Percentiles rank a stretch among this genome's conserved stretches.
Evolutionary conservation across 2,329 filamentous ascomycete genomes (phyloP).

Genomic region (Scedosporium aurantiacum): DNA sequence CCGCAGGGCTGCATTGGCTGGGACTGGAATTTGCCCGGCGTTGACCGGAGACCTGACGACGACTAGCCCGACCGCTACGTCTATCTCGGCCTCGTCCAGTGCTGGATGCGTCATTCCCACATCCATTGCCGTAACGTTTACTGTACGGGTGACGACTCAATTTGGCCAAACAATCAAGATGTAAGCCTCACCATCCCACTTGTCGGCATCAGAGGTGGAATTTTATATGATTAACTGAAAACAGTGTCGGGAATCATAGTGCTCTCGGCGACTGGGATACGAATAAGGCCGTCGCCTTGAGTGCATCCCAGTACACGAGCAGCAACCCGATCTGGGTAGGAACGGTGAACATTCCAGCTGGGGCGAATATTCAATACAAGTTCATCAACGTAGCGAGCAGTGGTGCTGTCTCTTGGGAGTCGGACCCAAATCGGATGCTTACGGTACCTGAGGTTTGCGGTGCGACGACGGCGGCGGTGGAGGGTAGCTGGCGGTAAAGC

Average conservation of each 20-base stretch:
- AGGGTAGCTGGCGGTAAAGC: neutral
- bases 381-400: slow-evolving; percentile 41
- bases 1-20: slow-evolving; percentile 6
- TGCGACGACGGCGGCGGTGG: neutral
- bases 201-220: too few relatives aligned
- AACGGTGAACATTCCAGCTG: slow-evolving; percentile 38
- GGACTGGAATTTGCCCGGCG: slow-evolving; percentile 7
- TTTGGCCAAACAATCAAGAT: slow-evolving; percentile 40
- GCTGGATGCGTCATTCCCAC: neutral
- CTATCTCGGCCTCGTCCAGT: neutral
- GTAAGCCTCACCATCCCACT: slow-evolving; percentile 22
- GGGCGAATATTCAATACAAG: slow-evolving; percentile 46
- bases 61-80: neutral
- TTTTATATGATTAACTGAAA: too few relatives aligned
- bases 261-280: slow-evolving; percentile 36
- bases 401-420: slow-evolving; percentile 46
- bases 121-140: slow-evolving; percentile 29
- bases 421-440: slow-evolving; percentile 32
- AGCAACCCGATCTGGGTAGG: slow-evolving; percentile 42
- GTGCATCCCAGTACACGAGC: slow-evolving; percentile 38
- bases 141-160: slow-evolving; percentile 28
- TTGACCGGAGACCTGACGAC: neutral
- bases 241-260: neutral
- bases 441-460: slow-evolving; percentile 10
- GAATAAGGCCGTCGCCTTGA: slow-evolving; percentile 34